These are phyloP conservation scores for Paspalum vaginatum DNA, from an alignment of 176 grass and related monocot genomes.

Conservation along the genomic window DNA sequence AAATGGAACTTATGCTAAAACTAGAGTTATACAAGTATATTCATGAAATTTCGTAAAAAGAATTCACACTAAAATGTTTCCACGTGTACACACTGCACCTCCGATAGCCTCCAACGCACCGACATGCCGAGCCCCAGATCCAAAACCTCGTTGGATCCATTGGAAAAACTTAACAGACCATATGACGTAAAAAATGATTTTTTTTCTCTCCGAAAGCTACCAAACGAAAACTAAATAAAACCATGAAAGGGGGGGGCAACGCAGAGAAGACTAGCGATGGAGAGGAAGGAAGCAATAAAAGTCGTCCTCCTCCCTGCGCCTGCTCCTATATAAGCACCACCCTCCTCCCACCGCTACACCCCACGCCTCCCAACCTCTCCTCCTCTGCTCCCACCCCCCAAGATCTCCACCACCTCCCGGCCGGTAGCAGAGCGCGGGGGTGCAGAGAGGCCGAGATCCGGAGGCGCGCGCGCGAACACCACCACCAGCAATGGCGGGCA, in stretches of 20 bases:
- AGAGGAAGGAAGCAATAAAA: neutral
- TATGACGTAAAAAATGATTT: neutral
- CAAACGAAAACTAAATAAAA: neutral
- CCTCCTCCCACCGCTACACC: conserved; percentile 1
- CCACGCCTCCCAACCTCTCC: conserved; percentile 17
- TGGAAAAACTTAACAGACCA: neutral
- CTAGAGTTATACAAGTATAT: neutral
- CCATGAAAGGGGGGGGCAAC: neutral
- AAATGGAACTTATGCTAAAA: too few relatives aligned
- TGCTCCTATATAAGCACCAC: neutral
- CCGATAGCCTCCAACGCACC: conserved; percentile 1
- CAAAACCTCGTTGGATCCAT: neutral
- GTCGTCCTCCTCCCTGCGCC: neutral
- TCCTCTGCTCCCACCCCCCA: neutral
- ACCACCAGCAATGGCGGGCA: conserved; percentile 44
- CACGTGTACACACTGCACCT: neutral
- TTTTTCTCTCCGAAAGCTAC: neutral
- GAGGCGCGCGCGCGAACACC: neutral
- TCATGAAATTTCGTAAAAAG: neutral
- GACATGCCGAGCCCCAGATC: neutral
- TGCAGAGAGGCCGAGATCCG: conserved; percentile 30
- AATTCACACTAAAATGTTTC: neutral
- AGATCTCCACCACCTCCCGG: neutral
- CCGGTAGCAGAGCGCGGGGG: neutral
- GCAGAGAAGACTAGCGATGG: conserved; percentile 2